phyloP scores from a whole-genome alignment of 257 asterid genomes.

The Solanum commersonii region DNA sequence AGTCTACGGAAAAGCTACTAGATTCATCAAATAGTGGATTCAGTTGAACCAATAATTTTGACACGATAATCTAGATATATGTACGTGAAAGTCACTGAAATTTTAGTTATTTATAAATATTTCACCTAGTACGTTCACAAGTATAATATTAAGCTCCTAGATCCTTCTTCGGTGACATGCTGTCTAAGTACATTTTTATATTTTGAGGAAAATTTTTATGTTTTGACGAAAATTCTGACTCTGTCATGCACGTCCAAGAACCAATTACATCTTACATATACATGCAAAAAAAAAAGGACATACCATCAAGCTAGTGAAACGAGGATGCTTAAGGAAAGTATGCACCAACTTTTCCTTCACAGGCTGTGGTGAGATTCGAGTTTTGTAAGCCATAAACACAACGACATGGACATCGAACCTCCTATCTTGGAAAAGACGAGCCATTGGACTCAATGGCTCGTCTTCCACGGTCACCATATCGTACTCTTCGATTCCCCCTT shows the following conservation, averaged over 20 bases:
- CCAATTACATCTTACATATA: background rate
- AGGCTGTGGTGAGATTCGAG: background rate
- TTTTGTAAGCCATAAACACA: conserved; percentile 7
- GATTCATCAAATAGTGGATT: background rate
- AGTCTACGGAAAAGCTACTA: too few species aligned
- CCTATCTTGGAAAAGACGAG: conserved; percentile 21
- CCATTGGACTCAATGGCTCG: conserved; percentile 30
- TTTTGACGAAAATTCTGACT: background rate
- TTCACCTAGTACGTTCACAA: background rate
- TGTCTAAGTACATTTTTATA: background rate
- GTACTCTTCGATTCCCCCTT: background rate
- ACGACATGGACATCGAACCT: conserved; percentile 15
- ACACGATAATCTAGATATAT: background rate
- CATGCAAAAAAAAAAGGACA: background rate
- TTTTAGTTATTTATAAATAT: too few species aligned
- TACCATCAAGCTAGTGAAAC: conserved; percentile 29
- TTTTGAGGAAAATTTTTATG: background rate
- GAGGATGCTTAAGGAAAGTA: conserved; percentile 27
- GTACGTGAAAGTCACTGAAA: background rate
- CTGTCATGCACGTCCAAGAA: background rate
- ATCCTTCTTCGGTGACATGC: background rate
- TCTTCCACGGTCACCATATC: background rate
- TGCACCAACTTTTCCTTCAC: conserved; percentile 10
- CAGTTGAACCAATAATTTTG: background rate
- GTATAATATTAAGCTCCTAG: background rate